phyloP scores from a whole-genome alignment of 257 asterid genomes.

The Eustoma russellianum region DNA sequence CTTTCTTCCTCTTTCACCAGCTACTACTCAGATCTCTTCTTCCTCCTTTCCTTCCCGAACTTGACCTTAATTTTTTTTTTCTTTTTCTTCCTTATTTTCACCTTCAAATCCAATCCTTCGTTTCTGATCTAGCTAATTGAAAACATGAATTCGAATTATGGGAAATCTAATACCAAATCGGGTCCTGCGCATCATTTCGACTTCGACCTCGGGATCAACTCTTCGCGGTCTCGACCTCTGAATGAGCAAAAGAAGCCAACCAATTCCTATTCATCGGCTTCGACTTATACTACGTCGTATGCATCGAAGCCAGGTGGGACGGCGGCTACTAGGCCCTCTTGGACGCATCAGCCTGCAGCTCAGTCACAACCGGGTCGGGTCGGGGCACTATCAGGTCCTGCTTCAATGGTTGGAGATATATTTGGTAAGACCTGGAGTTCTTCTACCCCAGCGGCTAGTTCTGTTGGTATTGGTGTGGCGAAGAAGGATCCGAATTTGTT shows the following conservation, averaged over 20 bases:
- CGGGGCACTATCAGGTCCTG: slow-evolving; percentile 48
- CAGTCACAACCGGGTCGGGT: slow-evolving; percentile 27
- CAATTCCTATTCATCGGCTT: slow-evolving; percentile 27
- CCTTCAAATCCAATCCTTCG: neutral
- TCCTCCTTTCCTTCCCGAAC: slow-evolving; percentile 6
- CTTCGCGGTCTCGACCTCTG: slow-evolving; percentile 50
- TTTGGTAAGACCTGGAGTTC: slow-evolving; percentile 87
- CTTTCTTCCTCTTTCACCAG: slow-evolving; percentile 7
- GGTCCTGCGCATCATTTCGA: slow-evolving; percentile 55
- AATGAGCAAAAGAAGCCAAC: slow-evolving; percentile 51
- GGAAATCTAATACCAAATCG: slow-evolving; percentile 52
- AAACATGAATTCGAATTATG: slow-evolving; percentile 66
- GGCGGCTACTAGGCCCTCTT: slow-evolving; percentile 46
- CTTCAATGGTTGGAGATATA: slow-evolving; percentile 91
- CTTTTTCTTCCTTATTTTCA: neutral
- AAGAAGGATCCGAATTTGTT: slow-evolving; percentile 83
- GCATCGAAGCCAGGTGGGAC: slow-evolving; percentile 43
- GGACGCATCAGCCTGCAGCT: slow-evolving; percentile 76
- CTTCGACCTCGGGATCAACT: slow-evolving; percentile 72
- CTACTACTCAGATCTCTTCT: slow-evolving; percentile 18
- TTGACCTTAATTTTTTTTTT: neutral
- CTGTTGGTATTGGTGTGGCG: slow-evolving; percentile 36
- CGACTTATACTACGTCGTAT: slow-evolving; percentile 14
- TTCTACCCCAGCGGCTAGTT: slow-evolving; percentile 26
- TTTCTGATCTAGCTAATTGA: neutral